Evolutionary conservation across 805 yeast species (phyloP).

Genomic region (Zygoascus ofunaensis): DNA sequence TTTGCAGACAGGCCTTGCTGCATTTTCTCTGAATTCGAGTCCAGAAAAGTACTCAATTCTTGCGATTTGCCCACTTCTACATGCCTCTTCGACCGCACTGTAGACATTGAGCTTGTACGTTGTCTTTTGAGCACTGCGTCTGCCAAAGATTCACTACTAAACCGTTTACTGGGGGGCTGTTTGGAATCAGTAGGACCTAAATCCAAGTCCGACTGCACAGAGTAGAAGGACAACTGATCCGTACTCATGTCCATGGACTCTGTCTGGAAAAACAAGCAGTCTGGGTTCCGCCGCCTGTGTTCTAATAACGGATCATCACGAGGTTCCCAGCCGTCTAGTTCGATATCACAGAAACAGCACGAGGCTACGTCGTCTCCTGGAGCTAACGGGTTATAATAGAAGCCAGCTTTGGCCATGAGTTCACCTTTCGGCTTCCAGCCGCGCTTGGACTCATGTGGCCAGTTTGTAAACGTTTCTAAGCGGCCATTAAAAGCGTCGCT

Average conservation of each 20-base stretch:
- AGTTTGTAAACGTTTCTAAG: conserved; percentile 18
- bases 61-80: background rate
- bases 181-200: background rate
- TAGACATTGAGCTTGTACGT: background rate
- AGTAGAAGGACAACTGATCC: background rate
- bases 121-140: background rate
- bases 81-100: background rate
- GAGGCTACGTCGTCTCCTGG: conserved; percentile 46
- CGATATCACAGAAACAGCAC: conserved; percentile 56
- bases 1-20: background rate
- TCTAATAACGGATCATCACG: conserved; percentile 55
- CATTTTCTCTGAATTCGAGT: background rate
- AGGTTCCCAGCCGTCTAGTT: conserved; percentile 63
- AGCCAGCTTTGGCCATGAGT: conserved; percentile 53
- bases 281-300: conserved; percentile 39
- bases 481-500: conserved; percentile 17
- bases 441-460: conserved; percentile 35
- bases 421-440: conserved; percentile 36
- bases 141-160: background rate
- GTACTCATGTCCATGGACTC: background rate
- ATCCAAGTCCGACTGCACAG: background rate
- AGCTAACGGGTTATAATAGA: conserved; percentile 45
- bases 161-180: background rate
- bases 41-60: background rate
- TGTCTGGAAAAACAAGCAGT: conserved; percentile 34